Percentiles rank a stretch among this genome's conserved stretches.
Conservation (phyloP, 805 yeast genomes). For the Candida fluviatilis region DNA sequence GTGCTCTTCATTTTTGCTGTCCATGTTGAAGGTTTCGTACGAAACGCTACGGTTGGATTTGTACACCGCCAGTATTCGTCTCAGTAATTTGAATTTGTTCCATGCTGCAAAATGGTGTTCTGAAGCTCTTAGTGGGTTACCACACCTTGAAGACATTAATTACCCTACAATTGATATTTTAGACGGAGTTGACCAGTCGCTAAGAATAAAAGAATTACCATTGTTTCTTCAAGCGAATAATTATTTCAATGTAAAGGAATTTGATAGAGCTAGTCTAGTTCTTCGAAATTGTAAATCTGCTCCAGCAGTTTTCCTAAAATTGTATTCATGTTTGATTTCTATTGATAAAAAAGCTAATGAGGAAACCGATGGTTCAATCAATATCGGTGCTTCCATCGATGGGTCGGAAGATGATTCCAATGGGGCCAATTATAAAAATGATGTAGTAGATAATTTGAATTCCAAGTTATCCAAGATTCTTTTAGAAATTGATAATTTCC, state of each 20-base stretch:
- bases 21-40: constrained; percentile 5
- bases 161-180: constrained; percentile 10
- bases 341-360: constrained; percentile 77
- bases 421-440: constrained; percentile 12
- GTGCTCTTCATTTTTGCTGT: too few species aligned
- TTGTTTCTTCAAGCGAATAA: constrained; percentile 57
- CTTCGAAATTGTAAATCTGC: constrained; percentile 50
- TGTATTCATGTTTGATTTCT: constrained; percentile 67
- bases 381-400: constrained; percentile 20
- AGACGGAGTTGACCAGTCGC: constrained; percentile 40
- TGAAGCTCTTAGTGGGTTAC: constrained; percentile 70
- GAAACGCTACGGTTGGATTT: constrained; percentile 21
- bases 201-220: constrained; percentile 7
- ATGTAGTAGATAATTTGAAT: constrained; percentile 15
- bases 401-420: constrained; percentile 15
- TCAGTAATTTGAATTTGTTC: constrained; percentile 56
- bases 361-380: constrained; percentile 64
- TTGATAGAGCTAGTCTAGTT: constrained; percentile 65
- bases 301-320: constrained; percentile 53
- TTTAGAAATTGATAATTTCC: constrained; percentile 36
- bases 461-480: constrained; percentile 29
- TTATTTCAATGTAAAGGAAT: constrained; percentile 80
- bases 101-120: constrained; percentile 80
- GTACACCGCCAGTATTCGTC: constrained; percentile 26
- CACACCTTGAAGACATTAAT: constrained; percentile 5